Conservation (phyloP, 371 early-diverging fungal species). For the Mortierella sp. region DNA sequence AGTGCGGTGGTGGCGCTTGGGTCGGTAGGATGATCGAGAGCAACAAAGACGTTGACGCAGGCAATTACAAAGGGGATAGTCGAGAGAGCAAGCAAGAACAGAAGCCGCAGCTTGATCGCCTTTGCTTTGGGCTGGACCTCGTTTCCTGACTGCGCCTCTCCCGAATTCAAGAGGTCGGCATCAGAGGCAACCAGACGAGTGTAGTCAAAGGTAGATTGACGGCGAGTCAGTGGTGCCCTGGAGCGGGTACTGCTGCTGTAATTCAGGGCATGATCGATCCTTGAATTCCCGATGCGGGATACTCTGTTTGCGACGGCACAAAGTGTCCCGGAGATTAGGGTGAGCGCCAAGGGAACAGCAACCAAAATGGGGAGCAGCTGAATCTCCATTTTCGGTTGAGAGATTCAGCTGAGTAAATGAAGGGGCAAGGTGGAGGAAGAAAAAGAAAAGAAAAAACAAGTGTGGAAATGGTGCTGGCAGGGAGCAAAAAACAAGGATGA, state of each 20-base stretch:
- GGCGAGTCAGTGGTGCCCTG: conserved; percentile 19
- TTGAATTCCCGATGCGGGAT: conserved; percentile 14
- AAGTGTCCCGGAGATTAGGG: conserved; percentile 16
- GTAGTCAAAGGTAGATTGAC: conserved; percentile 38
- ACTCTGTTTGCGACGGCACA: conserved; percentile 17
- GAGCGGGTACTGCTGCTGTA: conserved; percentile 5
- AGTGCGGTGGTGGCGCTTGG: conserved; percentile 1
- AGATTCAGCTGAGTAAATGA: neutral
- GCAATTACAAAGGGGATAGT: conserved; percentile 26
- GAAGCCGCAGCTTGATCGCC: conserved; percentile 38
- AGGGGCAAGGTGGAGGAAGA: neutral
- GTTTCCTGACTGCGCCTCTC: neutral
- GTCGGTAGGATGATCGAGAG: neutral
- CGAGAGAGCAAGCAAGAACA: conserved; percentile 26
- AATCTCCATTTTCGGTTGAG: conserved; percentile 18
- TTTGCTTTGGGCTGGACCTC: conserved; percentile 19
- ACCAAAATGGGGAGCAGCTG: conserved; percentile 28
- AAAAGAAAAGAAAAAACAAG: neutral
- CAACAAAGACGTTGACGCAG: conserved; percentile 19
- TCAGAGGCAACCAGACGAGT: conserved; percentile 27
- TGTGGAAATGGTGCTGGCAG: too few relatives aligned
- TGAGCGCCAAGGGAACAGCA: conserved; percentile 25
- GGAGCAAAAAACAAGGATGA: too few relatives aligned
- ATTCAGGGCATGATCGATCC: conserved; percentile 13
- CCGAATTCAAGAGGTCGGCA: neutral